Base-by-base conservation (phyloP, 495 filamentous ascomycete species). In the Hypoxylon intermedium region DNA sequence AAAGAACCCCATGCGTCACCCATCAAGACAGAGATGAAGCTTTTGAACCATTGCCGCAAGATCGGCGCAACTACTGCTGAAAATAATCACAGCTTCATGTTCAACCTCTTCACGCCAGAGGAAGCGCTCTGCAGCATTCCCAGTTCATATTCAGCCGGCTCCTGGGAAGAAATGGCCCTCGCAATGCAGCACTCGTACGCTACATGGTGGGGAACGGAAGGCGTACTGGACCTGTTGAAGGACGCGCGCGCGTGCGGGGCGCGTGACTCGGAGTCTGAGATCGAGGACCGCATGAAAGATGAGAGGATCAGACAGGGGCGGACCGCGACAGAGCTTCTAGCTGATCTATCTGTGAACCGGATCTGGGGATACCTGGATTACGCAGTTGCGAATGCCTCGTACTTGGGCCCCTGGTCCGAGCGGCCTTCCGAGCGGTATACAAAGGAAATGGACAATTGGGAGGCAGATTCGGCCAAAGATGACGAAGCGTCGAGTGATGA, bases 141-240 rank as follows among this genome's bases (percentile, higher is more conserved):
- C 7, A 13, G 50, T 26, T 0, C 23, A 3, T 68, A 71, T 40
- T 47, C 46, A 11, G 23, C 2, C 1, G 73, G 72, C n/a, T 67
- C 47, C 9, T 34, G 43, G 43, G 57, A 69, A 45, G 61, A 75
- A 42, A 74, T 70, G 71, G 63, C 69, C 31, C 5, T 73, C 28
- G 53, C 46, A 6, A 60, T 79, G 20, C 59, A 72, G 51, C 65
- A 73, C 49, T 68, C 50, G 11, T 77, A 75, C 47, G 70, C 65
- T 46, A 43, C 75, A 12, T 79, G 70, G 74, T 58, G 40, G 42
- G 74, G 76, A 56, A 74, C 68, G 0, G 73, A 74, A 36, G 73
- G 73, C 5, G 67, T 75, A 30, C 55, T 77, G 36, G 73, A 69
- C 31, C 16, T 78, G 16, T 52, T 74, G 48, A 46, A 50, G 0